Evolutionary conservation across 2,329 filamentous ascomycete species (phyloP).

Genomic region (Colletotrichum chrysophilum): DNA sequence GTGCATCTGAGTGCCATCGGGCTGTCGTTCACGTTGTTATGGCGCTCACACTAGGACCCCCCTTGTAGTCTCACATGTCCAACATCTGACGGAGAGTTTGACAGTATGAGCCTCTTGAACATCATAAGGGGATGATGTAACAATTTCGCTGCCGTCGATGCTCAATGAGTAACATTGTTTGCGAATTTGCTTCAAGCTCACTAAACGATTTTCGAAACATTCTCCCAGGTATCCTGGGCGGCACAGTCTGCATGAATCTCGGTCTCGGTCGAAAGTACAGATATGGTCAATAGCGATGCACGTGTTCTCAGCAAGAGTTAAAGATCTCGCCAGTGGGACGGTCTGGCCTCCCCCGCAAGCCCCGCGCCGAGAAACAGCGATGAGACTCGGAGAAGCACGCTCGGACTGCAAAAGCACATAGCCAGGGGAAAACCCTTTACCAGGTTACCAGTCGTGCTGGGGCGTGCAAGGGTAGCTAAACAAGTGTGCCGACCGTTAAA

Average conservation of each 20-base stretch:
- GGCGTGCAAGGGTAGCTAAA: not conserved
- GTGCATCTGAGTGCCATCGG: not conserved
- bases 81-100: not conserved
- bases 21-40: not conserved
- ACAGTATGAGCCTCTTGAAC: not conserved
- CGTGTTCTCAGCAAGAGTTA: not conserved
- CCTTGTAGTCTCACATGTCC: not conserved
- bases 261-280: not conserved
- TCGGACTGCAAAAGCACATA: not conserved
- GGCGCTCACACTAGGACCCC: not conserved
- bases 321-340: not conserved
- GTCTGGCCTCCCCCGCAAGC: not conserved
- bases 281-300: not conserved
- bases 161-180: accelerated
- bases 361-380: not conserved
- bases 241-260: not conserved
- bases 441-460: not conserved
- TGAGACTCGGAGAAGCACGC: not conserved
- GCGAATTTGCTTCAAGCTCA: not conserved
- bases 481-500: not conserved
- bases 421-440: not conserved
- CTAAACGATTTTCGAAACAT: not conserved
- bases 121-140: accelerated
- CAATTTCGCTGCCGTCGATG: not conserved
- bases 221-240: not conserved